Percentiles rank a stretch among this genome's conserved stretches.
Conservation (phyloP, 116 monocot genomes). For the Papilionanthe hybrid region DNA sequence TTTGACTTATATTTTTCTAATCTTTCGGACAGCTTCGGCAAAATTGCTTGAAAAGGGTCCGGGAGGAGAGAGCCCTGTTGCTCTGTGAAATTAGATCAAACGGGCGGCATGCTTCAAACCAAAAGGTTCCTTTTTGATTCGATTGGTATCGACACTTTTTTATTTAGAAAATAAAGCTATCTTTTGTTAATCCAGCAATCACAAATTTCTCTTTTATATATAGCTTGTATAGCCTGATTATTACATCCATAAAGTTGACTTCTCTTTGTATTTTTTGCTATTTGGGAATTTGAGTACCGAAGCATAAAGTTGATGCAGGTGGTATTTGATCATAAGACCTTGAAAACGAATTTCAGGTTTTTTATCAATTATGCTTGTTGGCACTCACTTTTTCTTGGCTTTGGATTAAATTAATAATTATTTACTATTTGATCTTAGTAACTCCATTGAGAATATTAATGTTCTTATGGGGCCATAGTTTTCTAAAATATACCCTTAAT, state of each 20-base stretch:
- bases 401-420: no score
- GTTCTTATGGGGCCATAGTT: no score
- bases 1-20: not conserved
- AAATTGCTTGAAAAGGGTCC: slow-evolving; percentile 66
- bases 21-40: slow-evolving; percentile 44
- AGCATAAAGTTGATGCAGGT: not conserved
- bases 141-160: slow-evolving; percentile 1
- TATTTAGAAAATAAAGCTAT: slow-evolving; percentile 2
- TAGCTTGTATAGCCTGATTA: not conserved
- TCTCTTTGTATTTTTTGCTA: not conserved
- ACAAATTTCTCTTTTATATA: not conserved
- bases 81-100: slow-evolving; percentile 60
- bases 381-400: no score
- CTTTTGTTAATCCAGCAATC: not conserved
- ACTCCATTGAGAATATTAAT: no score
- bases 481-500: no score
- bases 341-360: not conserved
- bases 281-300: not conserved
- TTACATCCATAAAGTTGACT: not conserved
- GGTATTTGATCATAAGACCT: not conserved
- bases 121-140: slow-evolving; percentile 42
- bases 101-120: slow-evolving; percentile 15
- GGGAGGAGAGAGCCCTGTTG: slow-evolving; percentile 50
- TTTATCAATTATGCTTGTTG: not conserved
- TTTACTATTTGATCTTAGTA: no score